Base-by-base conservation (phyloP, 2,329 filamentous ascomycete species). In the Gremmenia infestans region DNA sequence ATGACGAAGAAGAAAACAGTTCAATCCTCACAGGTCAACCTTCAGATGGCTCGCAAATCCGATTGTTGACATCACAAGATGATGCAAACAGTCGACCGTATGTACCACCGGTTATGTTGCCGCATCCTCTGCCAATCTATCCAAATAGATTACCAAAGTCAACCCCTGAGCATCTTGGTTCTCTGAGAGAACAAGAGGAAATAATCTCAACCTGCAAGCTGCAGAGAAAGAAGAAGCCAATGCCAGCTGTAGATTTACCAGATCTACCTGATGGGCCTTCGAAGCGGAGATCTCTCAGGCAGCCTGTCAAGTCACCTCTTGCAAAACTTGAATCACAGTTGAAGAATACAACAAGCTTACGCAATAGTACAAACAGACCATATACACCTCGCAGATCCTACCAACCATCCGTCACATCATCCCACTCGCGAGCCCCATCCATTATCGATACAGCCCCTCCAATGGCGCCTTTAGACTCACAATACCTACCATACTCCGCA, bases 31-130 rank as follows among this genome's bases (percentile, higher is more conserved):
- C 73, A 40, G 73, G 74, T 57, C 72, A 76, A 54, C 65, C 70
- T 39, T 58, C 53, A 46, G 79, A 78, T 66, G 71, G 76, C 46
- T 77, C 82, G 36, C 80, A 77, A 59, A 78, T 86, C 53, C 78
- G 83, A 65, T 73, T 87, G 64, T 73, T 87, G 72, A 86, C 82
- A 52, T 85, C 81, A 6, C 76, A 83, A 69, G 83, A 86, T 66
- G 82, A 84, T 48, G 72, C 78, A 35, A 72, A 76, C 60, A 64
- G 65, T 54, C 72, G 75, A 68, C 75, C 78, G 81, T 85, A 85
- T 75, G 82, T 85, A 73, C 62, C 63, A 60, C 66, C 54, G 57
- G 58, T 63, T 52, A 60, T 58, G 47, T 36, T 63, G 25, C 63
- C 59, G 42, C 58, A 48, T 50, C 62, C 60, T 59, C 56, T 64